Conservation (phyloP, 768 basidiomycete species). For the Lactarius tabidus region DNA sequence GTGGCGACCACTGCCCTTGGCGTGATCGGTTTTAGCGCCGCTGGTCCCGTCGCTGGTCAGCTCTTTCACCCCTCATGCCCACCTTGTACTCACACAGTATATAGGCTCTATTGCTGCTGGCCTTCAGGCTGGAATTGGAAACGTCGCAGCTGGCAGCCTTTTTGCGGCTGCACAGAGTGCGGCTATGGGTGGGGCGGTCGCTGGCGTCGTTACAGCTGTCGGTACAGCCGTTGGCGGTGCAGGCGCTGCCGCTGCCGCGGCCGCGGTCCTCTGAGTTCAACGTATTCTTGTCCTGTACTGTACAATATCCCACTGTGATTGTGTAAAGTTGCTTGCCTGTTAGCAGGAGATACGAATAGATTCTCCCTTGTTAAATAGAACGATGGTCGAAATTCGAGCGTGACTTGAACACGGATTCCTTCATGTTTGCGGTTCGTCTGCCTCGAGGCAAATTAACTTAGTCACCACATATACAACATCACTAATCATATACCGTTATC, state of each 20-base stretch:
- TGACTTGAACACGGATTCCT: neutral
- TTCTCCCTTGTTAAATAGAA: neutral
- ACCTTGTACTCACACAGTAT: neutral
- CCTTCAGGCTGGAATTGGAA: constrained; percentile 4
- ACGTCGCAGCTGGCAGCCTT: neutral
- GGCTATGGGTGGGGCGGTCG: neutral
- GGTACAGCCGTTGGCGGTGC: neutral
- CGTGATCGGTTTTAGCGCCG: constrained; percentile 1
- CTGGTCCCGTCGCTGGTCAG: constrained; percentile 12
- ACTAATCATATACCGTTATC: neutral
- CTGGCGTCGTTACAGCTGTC: neutral
- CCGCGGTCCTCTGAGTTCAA: neutral
- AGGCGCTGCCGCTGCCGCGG: neutral
- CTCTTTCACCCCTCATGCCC: neutral
- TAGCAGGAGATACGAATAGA: neutral
- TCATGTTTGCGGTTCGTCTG: no score
- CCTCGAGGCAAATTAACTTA: neutral
- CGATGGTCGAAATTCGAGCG: neutral
- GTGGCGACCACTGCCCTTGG: neutral
- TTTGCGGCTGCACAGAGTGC: constrained; percentile 10
- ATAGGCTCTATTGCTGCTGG: constrained; percentile 4
- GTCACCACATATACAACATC: neutral
- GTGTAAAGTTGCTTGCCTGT: neutral
- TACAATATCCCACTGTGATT: neutral
- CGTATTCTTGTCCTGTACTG: neutral